Conservation (phyloP, 768 basidiomycete genomes). For the Suillus spraguei region DNA sequence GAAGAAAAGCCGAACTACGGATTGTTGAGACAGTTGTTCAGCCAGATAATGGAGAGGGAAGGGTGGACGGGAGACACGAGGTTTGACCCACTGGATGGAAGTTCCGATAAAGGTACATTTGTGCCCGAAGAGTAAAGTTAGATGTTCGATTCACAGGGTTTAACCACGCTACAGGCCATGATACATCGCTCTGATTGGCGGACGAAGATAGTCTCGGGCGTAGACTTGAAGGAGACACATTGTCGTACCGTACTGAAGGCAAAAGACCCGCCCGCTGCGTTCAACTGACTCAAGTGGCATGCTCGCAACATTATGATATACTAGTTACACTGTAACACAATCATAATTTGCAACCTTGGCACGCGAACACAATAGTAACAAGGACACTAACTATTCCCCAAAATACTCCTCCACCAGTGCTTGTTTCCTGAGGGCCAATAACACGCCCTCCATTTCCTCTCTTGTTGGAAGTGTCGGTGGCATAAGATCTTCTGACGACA, state of each 20-base stretch:
- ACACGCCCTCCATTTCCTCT: constrained; percentile 76
- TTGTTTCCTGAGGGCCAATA: constrained; percentile 79
- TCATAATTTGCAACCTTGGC: no score
- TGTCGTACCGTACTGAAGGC: no score
- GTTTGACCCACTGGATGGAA: constrained; percentile 5
- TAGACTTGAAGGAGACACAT: no score
- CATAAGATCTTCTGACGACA: constrained; percentile 70
- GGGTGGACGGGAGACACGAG: background rate
- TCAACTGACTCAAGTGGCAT: no score
- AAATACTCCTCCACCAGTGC: constrained; percentile 81
- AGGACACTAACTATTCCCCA: constrained; percentile 36
- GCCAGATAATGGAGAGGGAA: background rate
- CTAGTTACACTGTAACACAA: no score
- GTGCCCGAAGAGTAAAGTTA: constrained; percentile 3
- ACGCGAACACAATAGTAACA: background rate
- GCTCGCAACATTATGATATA: no score
- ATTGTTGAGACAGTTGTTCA: constrained; percentile 18
- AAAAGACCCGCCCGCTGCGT: no score
- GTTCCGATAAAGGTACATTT: background rate
- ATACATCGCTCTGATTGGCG: no score
- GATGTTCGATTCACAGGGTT: background rate
- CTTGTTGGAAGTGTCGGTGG: constrained; percentile 76
- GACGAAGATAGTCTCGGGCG: no score
- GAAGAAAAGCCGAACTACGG: constrained; percentile 26
- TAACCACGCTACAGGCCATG: background rate